Conservation (phyloP, 345 rosid species). For the Atalantia buxifolia region DNA sequence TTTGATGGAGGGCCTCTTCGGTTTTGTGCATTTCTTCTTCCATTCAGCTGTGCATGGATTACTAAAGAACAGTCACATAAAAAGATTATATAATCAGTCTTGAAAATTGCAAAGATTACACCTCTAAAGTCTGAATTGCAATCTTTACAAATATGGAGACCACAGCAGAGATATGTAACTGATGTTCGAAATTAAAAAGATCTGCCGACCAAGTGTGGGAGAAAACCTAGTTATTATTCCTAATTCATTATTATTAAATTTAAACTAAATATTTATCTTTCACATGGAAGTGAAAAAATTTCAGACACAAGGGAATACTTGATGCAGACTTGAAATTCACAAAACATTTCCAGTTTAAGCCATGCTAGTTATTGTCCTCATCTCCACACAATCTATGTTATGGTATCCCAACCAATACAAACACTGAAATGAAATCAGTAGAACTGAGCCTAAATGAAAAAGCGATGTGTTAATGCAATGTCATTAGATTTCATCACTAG, state of each 20-base stretch:
- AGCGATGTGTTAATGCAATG: not conserved
- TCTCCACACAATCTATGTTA: not conserved
- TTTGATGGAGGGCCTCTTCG: constrained; percentile 85
- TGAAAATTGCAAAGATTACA: not conserved
- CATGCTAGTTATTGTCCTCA: not conserved
- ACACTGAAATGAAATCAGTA: not conserved
- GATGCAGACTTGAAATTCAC: not conserved
- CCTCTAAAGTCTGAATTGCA: not conserved
- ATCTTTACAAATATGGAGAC: not conserved
- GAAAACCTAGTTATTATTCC: not conserved
- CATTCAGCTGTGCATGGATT: constrained; percentile 51
- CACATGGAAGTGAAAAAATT: not conserved
- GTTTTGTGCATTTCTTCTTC: constrained; percentile 82
- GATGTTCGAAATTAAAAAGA: constrained; percentile 4
- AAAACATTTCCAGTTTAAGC: not conserved
- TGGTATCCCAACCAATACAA: not conserved
- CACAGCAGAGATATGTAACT: not conserved
- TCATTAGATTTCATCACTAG: not conserved
- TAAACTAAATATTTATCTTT: not conserved
- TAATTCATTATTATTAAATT: not conserved
- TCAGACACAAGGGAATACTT: not conserved
- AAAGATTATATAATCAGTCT: not conserved
- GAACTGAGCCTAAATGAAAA: not conserved
- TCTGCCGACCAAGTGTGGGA: not conserved
- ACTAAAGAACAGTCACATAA: not conserved